Evolutionary conservation across 257 asterid species (phyloP).

Genomic region (Ehretia macrophylla): DNA sequence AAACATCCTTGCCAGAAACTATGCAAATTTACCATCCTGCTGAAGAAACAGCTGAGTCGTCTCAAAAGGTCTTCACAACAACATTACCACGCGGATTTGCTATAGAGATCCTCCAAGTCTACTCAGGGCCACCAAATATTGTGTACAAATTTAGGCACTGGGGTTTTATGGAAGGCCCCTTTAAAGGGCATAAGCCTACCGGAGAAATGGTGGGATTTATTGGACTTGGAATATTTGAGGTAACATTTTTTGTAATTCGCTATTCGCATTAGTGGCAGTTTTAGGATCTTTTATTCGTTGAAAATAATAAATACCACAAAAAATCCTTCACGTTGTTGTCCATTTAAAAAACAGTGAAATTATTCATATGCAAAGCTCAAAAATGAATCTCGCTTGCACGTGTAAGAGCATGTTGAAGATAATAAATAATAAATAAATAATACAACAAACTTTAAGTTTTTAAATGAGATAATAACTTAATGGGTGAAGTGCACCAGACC

Average conservation of each 20-base stretch:
- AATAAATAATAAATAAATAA: no score
- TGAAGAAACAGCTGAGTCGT: slow-evolving; percentile 48
- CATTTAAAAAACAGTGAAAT: no score
- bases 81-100: slow-evolving; percentile 70
- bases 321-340: no score
- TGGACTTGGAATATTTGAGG: slow-evolving; percentile 52
- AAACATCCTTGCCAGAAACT: slow-evolving; percentile 55
- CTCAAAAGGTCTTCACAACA: slow-evolving; percentile 47
- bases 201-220: slow-evolving; percentile 55
- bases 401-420: no score
- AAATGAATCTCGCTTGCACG: no score
- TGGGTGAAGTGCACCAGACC: no score
- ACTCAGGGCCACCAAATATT: slow-evolving; percentile 68
- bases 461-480: no score
- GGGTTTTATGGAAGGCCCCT: slow-evolving; percentile 74
- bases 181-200: slow-evolving; percentile 48
- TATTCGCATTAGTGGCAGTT: no score
- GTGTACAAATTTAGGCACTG: slow-evolving; percentile 72
- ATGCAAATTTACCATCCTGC: slow-evolving; percentile 52
- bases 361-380: no score
- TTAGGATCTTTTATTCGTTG: no score
- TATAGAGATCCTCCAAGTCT: slow-evolving; percentile 56
- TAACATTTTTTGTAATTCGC: slow-evolving; percentile 6
- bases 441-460: no score
- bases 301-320: no score